Conservation (phyloP, 2,329 filamentous ascomycete species). For the Neopestalotiopsis clavispora region DNA sequence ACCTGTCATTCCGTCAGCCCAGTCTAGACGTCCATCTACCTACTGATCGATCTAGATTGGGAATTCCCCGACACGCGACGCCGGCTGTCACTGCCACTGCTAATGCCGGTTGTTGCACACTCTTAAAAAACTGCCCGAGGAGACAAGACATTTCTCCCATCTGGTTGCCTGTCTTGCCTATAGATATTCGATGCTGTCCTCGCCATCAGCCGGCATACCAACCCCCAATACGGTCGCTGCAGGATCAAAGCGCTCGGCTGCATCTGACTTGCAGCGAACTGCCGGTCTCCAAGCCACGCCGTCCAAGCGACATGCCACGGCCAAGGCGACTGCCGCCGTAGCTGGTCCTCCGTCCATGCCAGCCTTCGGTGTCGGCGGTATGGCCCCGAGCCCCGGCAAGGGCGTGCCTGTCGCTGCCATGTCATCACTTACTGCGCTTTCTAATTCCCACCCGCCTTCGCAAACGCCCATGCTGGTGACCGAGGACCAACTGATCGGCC, state of each 20-base stretch:
- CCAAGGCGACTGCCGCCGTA: conserved; percentile 19
- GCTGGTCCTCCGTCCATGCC: conserved; percentile 13
- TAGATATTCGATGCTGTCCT: conserved; percentile 31
- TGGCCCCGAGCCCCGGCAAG: background rate
- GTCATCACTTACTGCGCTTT: conserved; percentile 16
- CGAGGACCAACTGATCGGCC: conserved; percentile 38
- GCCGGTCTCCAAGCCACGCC: conserved; percentile 33
- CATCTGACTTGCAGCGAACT: conserved; percentile 40
- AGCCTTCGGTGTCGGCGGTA: background rate
- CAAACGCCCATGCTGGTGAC: conserved; percentile 28
- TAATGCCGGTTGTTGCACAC: background rate
- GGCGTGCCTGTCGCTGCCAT: conserved; percentile 14
- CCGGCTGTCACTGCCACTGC: background rate
- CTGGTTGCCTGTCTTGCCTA: background rate
- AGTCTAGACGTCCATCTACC: background rate
- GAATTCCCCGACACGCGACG: background rate
- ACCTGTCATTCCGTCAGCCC: background rate
- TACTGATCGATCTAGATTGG: background rate
- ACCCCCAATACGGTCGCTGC: conserved; percentile 18
- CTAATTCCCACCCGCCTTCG: background rate
- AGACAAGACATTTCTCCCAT: background rate
- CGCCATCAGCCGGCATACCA: conserved; percentile 33
- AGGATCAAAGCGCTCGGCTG: conserved; percentile 38
- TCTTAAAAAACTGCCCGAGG: background rate
- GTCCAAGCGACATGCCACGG: conserved; percentile 38